Evolutionary conservation across 306 rosid species (phyloP), one percentile per base, ranked within the genome.

Genomic region (Trifolium dubium): DNA sequence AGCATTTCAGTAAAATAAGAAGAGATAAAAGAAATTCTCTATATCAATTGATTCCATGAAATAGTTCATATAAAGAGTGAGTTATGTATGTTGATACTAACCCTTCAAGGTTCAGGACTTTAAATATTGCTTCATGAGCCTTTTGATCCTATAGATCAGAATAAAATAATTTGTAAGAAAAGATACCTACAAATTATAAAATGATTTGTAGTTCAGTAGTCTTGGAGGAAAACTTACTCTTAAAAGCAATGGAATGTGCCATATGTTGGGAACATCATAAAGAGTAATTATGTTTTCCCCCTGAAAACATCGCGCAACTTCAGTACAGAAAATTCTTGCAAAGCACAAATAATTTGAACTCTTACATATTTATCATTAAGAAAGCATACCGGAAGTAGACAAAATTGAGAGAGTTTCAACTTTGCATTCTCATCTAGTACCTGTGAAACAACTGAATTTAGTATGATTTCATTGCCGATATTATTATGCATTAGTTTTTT

Each of bases 231-330:
- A 61, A 76, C 92, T 83, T 83, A 94, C 99, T 79, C 88, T 85
- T 76, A 94, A 80, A 63, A 94, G 96, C 82, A 94, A 74, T 72
- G 99, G 99, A 86, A 94, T 78, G 79, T 87, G 98, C 99, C 99
- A 94, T 58, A 94, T 94, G 88, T 94, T 94, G 74, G 98, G 85
- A 76, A 88, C 99, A 58, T 94, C 99, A 75, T 92, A 89, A n/a
- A 94, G 97, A 53, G 95, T 92, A 72, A 92, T 67, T 64, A 94
- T 90, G 74, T 89, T 90, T 68, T 88, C 93, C 41, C 34, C 92
- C 99, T 94, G 90, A 32, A 85, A 84, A 77, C 37, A 77, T 40
- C 31, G 74, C 34, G 44, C 23, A 34, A 46, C 71, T 74, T 84
- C 67, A 78, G 62, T 46, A 58, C 12, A 43, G 63, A 58, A 77